phyloP scores from a whole-genome alignment of 257 asterid species.

The Jacaranda copaia region DNA sequence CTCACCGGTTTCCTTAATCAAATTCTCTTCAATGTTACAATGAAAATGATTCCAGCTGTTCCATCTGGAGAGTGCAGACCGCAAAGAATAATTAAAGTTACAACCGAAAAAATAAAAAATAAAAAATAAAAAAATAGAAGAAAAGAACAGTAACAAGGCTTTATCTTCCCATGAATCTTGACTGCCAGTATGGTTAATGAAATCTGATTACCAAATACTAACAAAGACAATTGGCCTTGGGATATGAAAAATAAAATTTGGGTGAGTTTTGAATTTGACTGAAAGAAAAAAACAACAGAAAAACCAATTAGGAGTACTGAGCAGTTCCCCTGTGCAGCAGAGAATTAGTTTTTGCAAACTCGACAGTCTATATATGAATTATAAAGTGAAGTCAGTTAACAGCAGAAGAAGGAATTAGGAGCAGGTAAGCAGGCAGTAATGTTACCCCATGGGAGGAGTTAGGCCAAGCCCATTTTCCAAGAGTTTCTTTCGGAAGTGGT shows the following conservation, averaged over 20 bases:
- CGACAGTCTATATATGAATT: too few relatives aligned
- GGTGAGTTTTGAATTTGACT: background rate
- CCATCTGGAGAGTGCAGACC: conserved; percentile 65
- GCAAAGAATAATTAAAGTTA: background rate
- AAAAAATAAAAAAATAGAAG: too few relatives aligned
- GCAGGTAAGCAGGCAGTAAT: background rate
- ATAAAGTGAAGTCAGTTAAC: background rate
- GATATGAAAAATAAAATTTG: background rate
- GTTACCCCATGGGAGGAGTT: conserved; percentile 94
- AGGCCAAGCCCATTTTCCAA: conserved; percentile 67
- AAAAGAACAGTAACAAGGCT: background rate
- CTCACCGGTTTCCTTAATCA: conserved; percentile 80
- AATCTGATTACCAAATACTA: background rate
- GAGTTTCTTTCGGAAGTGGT: conserved; percentile 39
- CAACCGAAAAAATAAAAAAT: background rate
- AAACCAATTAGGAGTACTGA: background rate
- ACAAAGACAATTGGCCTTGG: background rate
- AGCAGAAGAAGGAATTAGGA: too few relatives aligned
- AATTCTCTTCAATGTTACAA: conserved; percentile 70
- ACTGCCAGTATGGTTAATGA: background rate
- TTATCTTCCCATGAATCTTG: too few relatives aligned
- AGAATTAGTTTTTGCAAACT: too few relatives aligned
- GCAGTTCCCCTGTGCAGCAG: background rate
- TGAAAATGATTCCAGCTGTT: conserved; percentile 95
- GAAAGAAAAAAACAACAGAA: too few relatives aligned